Evolutionary conservation across 176 grass and related monocot genomes (phyloP).

Genomic region (Echinochloa phyllopogon): DNA sequence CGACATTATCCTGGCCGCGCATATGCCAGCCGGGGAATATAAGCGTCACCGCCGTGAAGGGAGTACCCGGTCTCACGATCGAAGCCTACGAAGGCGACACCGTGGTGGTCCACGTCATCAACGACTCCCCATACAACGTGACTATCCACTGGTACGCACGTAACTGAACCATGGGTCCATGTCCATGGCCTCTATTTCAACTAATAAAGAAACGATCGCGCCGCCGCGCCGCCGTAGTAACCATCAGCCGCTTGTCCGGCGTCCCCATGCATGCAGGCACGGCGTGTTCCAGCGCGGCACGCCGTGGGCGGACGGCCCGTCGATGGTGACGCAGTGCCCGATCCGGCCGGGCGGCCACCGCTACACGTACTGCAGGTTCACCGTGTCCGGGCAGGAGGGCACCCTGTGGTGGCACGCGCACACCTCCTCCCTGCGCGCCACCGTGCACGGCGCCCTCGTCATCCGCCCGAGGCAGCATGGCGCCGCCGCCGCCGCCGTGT

Average conservation of each 20-base stretch:
- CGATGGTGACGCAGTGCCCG: constrained; percentile 82
- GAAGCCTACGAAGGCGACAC: constrained; percentile 58
- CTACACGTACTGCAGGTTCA: constrained; percentile 71
- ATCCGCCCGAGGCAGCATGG: constrained; percentile 35
- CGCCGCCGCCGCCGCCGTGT: constrained; percentile 23
- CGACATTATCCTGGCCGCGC: constrained; percentile 46
- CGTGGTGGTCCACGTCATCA: constrained; percentile 61
- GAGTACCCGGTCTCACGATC: constrained; percentile 60
- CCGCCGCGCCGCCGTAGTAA: background rate
- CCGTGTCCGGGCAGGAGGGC: constrained; percentile 68
- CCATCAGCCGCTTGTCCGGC: background rate
- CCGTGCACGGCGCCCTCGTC: constrained; percentile 66
- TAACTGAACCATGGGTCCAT: background rate
- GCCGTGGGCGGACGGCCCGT: constrained; percentile 74
- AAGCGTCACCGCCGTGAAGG: constrained; percentile 54
- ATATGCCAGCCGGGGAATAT: constrained; percentile 50
- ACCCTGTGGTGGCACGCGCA: constrained; percentile 96
- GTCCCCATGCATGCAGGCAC: constrained; percentile 50
- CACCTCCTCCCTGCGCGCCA: constrained; percentile 53
- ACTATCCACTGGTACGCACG: constrained; percentile 64
- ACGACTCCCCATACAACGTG: constrained; percentile 61
- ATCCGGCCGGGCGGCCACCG: constrained; percentile 48
- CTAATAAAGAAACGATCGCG: background rate
- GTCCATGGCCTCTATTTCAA: background rate
- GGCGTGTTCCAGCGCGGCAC: constrained; percentile 68